Base-by-base conservation (phyloP, 176 grass and related monocot genomes). In the Elymus sibiricus region DNA sequence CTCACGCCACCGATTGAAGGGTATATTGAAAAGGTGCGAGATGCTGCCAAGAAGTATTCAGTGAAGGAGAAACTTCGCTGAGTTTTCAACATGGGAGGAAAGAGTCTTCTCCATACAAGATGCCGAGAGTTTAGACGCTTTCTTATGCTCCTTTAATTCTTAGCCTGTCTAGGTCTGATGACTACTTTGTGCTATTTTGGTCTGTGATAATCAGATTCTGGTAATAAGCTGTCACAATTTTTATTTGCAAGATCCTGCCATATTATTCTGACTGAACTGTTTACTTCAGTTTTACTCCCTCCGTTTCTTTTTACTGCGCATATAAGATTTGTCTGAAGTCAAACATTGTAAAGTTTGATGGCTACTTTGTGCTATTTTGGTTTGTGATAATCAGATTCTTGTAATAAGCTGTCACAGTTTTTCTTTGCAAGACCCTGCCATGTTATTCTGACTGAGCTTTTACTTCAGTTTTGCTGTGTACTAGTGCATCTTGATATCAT, bases 1-100 rank as follows among this genome's bases (percentile, higher is more conserved):
- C 70, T 74, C 70, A 74, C 70, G 13, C 70, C 70, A 47, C 70
- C 70, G 9, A 74, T 74, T 74, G 70, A 74, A 47, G 70, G 70
- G 13, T 74, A 74, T 74, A 74, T 74, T 27, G 70, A 74, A 9
- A 74, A 74, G 70, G 70, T 74, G 40, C 70, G 70, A 43, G 70
- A 74, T 25, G 70, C 70, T 74, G 70, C 70, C 40, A 74, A 47
- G 42, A 74, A 47, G 24, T 74, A 28, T 74, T 74, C 70, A 27
- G 70, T 74, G 40, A 74, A 74, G 70, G 70, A 74, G 70, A 74
- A 74, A 27, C 70, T 74, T 25, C 70, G 70, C 4, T 74, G 40
- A 74, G 70, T 74, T 47, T 73, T 73, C 40, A 28, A 27, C 43
- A 46, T 46, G 24, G 24, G 70, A 74, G 40, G 40, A 74, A 46